phyloP scores from a whole-genome alignment of 805 yeast species.

The Kuraishia cidri region DNA sequence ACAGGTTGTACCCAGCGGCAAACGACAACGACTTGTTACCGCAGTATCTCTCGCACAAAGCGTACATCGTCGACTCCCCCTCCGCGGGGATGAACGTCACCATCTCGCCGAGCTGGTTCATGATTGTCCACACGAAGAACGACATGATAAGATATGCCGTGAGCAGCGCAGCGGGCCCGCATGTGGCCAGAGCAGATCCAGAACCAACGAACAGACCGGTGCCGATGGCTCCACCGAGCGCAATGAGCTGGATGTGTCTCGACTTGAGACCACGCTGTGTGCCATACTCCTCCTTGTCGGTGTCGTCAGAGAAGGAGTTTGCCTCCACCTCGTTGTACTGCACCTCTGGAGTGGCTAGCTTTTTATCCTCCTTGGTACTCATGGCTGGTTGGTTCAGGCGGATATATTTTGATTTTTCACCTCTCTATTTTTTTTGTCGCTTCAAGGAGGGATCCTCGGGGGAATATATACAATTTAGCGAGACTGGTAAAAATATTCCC shows the following conservation, averaged over 20 bases:
- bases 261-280: constrained; percentile 32
- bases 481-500: too few relatives aligned
- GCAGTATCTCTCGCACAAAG: constrained; percentile 17
- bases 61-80: constrained; percentile 30
- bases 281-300: constrained; percentile 4
- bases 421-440: too few relatives aligned
- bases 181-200: constrained; percentile 27
- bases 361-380: too few relatives aligned
- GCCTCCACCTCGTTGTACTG: neutral
- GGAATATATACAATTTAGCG: too few relatives aligned
- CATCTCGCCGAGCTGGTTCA: constrained; percentile 58
- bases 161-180: constrained; percentile 29
- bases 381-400: too few relatives aligned
- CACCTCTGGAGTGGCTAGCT: too few relatives aligned
- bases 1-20: constrained; percentile 27
- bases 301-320: neutral
- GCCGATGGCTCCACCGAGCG: constrained; percentile 68
- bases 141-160: constrained; percentile 59
- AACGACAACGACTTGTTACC: constrained; percentile 17
- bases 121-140: constrained; percentile 53
- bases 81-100: constrained; percentile 52
- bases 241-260: constrained; percentile 53
- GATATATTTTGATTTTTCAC: too few relatives aligned
- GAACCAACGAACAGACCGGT: constrained; percentile 48
- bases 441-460: too few relatives aligned